phyloP scores from a whole-genome alignment of 139 green algal genomes.

The Yamagishiella unicocca region DNA sequence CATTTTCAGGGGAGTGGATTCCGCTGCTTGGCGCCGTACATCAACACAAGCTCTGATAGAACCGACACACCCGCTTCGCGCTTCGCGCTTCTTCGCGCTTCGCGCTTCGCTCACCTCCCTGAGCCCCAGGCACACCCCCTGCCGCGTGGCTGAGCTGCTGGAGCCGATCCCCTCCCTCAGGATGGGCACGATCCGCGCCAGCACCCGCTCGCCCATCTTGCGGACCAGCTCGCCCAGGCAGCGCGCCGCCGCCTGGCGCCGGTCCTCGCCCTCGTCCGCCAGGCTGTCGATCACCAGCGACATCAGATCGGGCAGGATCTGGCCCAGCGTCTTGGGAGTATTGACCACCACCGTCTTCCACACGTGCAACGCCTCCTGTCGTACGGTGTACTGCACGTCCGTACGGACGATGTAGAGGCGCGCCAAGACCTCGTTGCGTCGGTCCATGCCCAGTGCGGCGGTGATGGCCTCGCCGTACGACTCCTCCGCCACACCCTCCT shows the following conservation, averaged over 20 bases:
- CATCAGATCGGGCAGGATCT: slow-evolving; percentile 93
- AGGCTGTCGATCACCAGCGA: slow-evolving; percentile 82
- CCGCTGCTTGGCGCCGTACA: too few species aligned
- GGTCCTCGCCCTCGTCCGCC: slow-evolving; percentile 65
- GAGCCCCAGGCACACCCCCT: slow-evolving; percentile 82
- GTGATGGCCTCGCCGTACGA: slow-evolving; percentile 87
- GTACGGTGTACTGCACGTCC: slow-evolving; percentile 89
- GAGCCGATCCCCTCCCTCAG: slow-evolving; percentile 78
- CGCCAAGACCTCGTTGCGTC: slow-evolving; percentile 79
- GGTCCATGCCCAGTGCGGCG: slow-evolving; percentile 61
- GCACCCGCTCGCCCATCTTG: slow-evolving; percentile 97
- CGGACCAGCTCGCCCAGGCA: slow-evolving; percentile 96
- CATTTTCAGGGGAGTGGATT: too few species aligned
- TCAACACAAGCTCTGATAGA: too few species aligned
- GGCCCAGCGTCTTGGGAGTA: slow-evolving; percentile 92
- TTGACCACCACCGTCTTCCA: slow-evolving; percentile 98
- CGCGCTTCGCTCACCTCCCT: slow-evolving; percentile 58
- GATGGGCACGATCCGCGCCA: slow-evolving; percentile 93
- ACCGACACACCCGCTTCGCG: too few species aligned
- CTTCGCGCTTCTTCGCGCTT: too few species aligned
- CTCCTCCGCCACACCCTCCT: slow-evolving; percentile 92
- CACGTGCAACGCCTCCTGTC: slow-evolving; percentile 90
- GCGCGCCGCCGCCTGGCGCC: slow-evolving; percentile 68
- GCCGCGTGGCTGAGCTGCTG: slow-evolving; percentile 47
- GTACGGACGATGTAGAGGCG: slow-evolving; percentile 85